A percentile compares a stretch with the other conserved stretches of the same genome.
These are phyloP conservation scores for Penstemon davidsonii DNA, from an alignment of 257 asterid genomes.

Conservation along the genomic window DNA sequence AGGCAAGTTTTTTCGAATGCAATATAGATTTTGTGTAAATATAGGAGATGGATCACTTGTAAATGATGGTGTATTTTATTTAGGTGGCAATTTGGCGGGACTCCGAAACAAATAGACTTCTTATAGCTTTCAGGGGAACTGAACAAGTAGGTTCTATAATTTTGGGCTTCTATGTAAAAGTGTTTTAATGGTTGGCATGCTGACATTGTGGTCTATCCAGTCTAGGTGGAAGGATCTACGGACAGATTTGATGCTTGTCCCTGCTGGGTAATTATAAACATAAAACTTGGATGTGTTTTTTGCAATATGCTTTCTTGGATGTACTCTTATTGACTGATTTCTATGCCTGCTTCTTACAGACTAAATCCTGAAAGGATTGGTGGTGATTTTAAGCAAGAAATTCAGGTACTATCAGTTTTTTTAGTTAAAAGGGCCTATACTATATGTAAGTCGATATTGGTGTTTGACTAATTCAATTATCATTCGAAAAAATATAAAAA, in stretches of 20 bases:
- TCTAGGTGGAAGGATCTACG: slow-evolving; percentile 88
- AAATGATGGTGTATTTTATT: slow-evolving; percentile 4
- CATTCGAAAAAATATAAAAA: neutral
- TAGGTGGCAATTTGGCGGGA: slow-evolving; percentile 98
- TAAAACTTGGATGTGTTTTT: no score
- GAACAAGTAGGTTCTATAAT: slow-evolving; percentile 70
- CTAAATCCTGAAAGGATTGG: slow-evolving; percentile 96
- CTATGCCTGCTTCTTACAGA: slow-evolving; percentile 47
- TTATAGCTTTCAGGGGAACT: slow-evolving; percentile 97
- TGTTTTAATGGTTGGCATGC: slow-evolving; percentile 15
- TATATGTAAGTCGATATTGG: neutral
- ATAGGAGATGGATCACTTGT: neutral
- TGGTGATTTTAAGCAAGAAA: slow-evolving; percentile 87
- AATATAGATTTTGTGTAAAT: neutral
- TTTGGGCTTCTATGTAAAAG: slow-evolving; percentile 2
- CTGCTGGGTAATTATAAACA: slow-evolving; percentile 74
- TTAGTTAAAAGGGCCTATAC: no score
- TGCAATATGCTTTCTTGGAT: no score
- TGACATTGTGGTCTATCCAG: slow-evolving; percentile 48
- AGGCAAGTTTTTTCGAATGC: slow-evolving; percentile 47
- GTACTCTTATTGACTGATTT: slow-evolving; percentile 23
- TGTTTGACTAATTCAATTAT: slow-evolving; percentile 26
- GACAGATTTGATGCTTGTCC: slow-evolving; percentile 90
- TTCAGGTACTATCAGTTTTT: slow-evolving; percentile 52
- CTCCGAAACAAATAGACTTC: slow-evolving; percentile 67